Conservation (phyloP, 768 basidiomycete species). For the Phlebiopsis gigantea region DNA sequence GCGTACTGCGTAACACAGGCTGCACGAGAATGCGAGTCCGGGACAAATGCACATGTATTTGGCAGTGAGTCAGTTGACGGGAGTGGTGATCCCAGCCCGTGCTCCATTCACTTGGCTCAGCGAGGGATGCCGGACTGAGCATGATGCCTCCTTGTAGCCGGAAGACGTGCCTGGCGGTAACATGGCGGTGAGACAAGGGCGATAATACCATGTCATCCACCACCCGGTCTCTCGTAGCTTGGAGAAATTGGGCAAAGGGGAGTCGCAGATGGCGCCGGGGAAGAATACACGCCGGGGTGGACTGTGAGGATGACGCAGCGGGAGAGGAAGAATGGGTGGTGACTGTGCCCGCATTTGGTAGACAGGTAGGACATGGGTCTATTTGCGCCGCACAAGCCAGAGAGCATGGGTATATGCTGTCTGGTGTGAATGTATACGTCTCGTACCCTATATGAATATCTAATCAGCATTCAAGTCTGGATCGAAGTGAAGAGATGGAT, state of each 20-base stretch:
- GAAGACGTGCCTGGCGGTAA: slow-evolving; percentile 32
- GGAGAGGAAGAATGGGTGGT: slow-evolving; percentile 14
- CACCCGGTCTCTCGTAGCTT: slow-evolving; percentile 51
- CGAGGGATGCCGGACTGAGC: slow-evolving; percentile 37
- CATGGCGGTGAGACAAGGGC: not conserved
- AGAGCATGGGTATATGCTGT: slow-evolving; percentile 51
- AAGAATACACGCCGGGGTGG: slow-evolving; percentile 26
- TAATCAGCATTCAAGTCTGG: not conserved
- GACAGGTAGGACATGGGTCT: slow-evolving; percentile 36
- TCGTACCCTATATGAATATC: not conserved
- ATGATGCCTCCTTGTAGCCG: slow-evolving; percentile 61
- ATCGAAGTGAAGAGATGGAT: too few species aligned
- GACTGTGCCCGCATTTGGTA: not conserved
- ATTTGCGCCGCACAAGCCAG: slow-evolving; percentile 35
- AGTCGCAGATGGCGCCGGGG: slow-evolving; percentile 41
- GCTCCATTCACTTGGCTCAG: slow-evolving; percentile 52
- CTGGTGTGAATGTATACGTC: slow-evolving; percentile 33
- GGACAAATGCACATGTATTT: slow-evolving; percentile 28
- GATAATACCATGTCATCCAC: slow-evolving; percentile 44
- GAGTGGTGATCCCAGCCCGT: slow-evolving; percentile 56
- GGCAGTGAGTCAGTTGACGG: slow-evolving; percentile 55
- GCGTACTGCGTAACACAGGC: slow-evolving; percentile 52
- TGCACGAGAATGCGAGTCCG: slow-evolving; percentile 55
- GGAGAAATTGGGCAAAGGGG: slow-evolving; percentile 44
- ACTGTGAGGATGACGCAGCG: slow-evolving; percentile 7